A percentile compares a stretch with the other conserved stretches of the same genome.
These are phyloP conservation scores for Pleurotus tuoliensis DNA, from an alignment of 768 basidiomycete species.

Conservation along the genomic window DNA sequence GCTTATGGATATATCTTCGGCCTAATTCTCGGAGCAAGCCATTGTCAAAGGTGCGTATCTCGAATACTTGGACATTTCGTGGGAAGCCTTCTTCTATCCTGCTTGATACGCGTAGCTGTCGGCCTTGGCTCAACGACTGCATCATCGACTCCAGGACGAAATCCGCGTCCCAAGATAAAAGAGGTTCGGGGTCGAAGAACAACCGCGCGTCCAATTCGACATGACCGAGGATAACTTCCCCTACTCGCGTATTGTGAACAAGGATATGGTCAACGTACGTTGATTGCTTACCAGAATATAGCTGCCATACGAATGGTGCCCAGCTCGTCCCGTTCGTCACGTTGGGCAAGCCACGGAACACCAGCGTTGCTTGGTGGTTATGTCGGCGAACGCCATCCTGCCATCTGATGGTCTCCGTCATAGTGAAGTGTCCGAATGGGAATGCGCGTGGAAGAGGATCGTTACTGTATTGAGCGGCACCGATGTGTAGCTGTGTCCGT, in stretches of 20 bases:
- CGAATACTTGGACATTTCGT: neutral
- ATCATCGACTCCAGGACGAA: constrained; percentile 3
- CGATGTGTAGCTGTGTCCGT: neutral
- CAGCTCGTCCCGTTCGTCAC: neutral
- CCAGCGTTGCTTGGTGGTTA: neutral
- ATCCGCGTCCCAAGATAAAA: constrained; percentile 1
- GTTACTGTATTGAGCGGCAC: neutral
- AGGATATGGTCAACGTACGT: neutral
- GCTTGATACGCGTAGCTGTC: neutral
- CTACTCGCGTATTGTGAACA: neutral
- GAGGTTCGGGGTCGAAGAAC: constrained; percentile 2
- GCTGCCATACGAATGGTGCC: constrained; percentile 1
- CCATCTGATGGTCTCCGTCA: neutral
- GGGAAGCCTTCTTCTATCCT: neutral
- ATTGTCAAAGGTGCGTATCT: constrained; percentile 1
- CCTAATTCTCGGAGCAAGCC: neutral
- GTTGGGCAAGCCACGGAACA: constrained; percentile 1
- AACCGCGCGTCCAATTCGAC: neutral
- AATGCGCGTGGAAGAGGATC: neutral
- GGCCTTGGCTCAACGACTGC: neutral
- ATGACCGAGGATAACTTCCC: constrained; percentile 1
- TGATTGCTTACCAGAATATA: neutral
- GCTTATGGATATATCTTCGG: neutral
- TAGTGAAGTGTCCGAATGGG: neutral
- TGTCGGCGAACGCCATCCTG: neutral